Percentiles rank a stretch among this genome's conserved stretches.
Evolutionary conservation across 768 basidiomycete species (phyloP).

Genomic region (Trametes maxima): DNA sequence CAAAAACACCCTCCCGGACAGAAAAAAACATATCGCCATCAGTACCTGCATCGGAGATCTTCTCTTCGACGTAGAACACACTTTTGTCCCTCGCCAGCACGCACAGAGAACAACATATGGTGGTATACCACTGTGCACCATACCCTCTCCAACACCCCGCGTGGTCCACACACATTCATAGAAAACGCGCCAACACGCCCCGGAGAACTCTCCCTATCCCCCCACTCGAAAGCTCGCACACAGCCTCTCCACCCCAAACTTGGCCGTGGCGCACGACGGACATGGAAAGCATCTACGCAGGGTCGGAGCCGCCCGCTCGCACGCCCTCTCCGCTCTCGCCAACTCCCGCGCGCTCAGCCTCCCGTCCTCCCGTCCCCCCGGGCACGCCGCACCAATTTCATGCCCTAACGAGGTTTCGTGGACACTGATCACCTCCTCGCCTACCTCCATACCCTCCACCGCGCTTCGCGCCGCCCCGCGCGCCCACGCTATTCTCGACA

Average conservation of each 20-base stretch:
- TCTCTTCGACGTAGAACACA: neutral
- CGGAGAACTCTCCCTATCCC: too few species aligned
- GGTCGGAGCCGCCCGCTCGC: constrained; percentile 4
- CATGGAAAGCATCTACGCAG: constrained; percentile 5
- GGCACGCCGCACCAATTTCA: constrained; percentile 15
- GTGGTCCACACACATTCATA: constrained; percentile 11
- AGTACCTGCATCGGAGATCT: neutral
- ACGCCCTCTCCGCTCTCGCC: constrained; percentile 12
- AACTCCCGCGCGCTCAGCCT: neutral
- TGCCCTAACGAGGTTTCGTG: constrained; percentile 17
- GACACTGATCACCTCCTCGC: neutral
- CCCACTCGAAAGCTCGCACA: constrained; percentile 4
- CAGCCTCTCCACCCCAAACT: constrained; percentile 10
- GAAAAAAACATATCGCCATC: neutral
- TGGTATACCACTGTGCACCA: neutral
- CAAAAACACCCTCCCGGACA: too few species aligned
- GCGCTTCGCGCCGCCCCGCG: neutral
- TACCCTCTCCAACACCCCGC: constrained; percentile 1
- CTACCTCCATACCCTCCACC: neutral
- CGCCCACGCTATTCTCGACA: constrained; percentile 18
- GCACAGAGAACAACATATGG: neutral
- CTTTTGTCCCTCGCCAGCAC: neutral
- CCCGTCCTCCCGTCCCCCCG: constrained; percentile 11
- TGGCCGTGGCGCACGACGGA: neutral
- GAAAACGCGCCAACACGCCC: constrained; percentile 15